phyloP scores from a whole-genome alignment of 2,329 filamentous ascomycete species.

The Verticillium longisporum region DNA sequence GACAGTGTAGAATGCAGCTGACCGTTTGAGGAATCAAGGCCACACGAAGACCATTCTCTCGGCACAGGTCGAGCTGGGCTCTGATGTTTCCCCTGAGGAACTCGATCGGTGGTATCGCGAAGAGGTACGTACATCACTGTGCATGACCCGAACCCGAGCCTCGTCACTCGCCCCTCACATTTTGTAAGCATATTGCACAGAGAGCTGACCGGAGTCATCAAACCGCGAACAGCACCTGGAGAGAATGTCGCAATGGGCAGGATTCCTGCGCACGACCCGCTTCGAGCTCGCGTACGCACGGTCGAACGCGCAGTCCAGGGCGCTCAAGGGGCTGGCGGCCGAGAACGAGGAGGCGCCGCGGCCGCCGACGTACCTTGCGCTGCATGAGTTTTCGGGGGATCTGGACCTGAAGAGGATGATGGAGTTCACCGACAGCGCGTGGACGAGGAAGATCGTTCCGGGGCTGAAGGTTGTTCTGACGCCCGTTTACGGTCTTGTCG shows the following conservation, averaged over 20 bases:
- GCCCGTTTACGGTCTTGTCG: neutral
- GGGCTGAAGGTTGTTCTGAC: neutral
- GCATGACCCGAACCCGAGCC: neutral
- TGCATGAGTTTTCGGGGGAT: neutral
- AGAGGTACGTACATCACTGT: slow-evolving; percentile 8
- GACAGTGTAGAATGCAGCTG: neutral
- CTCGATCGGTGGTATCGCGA: slow-evolving; percentile 16
- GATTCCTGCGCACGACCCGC: slow-evolving; percentile 16
- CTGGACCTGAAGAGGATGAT: neutral
- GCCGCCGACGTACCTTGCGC: slow-evolving; percentile 12
- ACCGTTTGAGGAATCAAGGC: slow-evolving; percentile 2
- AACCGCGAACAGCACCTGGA: slow-evolving; percentile 7
- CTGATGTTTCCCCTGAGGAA: slow-evolving; percentile 8
- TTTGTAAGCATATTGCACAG: neutral
- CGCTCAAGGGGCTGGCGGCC: slow-evolving; percentile 13
- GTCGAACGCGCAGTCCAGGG: slow-evolving; percentile 14
- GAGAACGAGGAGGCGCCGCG: slow-evolving; percentile 10
- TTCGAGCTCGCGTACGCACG: slow-evolving; percentile 14
- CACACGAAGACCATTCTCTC: slow-evolving; percentile 13
- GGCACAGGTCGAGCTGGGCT: slow-evolving; percentile 4
- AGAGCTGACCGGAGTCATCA: neutral
- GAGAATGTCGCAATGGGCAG: slow-evolving; percentile 7
- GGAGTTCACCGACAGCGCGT: neutral
- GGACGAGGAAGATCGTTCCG: neutral
- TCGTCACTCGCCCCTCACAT: neutral